Percentiles rank a stretch among this genome's conserved stretches.
These are phyloP conservation scores for Chaetomiaceae sp. DNA, from an alignment of 2,329 filamentous ascomycete species.

Conservation along the genomic window DNA sequence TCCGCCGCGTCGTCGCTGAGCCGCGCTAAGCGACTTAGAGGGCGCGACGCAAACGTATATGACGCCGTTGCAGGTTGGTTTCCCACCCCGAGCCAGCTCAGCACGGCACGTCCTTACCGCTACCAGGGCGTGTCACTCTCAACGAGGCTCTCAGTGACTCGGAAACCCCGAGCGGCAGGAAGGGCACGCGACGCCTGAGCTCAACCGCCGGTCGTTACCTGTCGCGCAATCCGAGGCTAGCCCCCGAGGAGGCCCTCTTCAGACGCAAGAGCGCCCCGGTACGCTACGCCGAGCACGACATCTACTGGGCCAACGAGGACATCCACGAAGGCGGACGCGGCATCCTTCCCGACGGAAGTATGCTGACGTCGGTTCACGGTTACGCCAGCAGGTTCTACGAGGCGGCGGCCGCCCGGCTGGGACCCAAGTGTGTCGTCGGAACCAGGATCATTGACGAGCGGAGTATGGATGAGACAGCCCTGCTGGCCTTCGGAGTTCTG, in stretches of 20 bases:
- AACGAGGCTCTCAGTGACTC: conserved; percentile 26
- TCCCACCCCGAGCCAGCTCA: background rate
- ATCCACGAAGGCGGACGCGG: conserved; percentile 40
- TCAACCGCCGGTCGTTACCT: conserved; percentile 20
- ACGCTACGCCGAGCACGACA: conserved; percentile 64
- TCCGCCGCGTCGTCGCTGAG: background rate
- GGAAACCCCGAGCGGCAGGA: conserved; percentile 3
- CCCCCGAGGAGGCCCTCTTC: conserved; percentile 68
- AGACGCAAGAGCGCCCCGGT: conserved; percentile 56
- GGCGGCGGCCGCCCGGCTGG: conserved; percentile 26
- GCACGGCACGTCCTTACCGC: background rate
- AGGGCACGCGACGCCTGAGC: conserved; percentile 7
- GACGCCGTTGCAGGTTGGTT: conserved; percentile 63
- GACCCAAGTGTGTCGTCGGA: conserved; percentile 16
- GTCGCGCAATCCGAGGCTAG: conserved; percentile 36
- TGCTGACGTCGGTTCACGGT: conserved; percentile 61
- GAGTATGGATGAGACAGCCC: conserved; percentile 72
- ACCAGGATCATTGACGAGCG: conserved; percentile 40
- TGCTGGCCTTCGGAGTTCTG: conserved; percentile 68
- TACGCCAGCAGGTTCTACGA: conserved; percentile 64
- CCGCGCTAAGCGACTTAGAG: conserved; percentile 3
- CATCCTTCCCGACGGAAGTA: conserved; percentile 59
- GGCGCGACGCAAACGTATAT: conserved; percentile 51
- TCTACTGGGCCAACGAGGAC: conserved; percentile 62
- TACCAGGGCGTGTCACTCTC: conserved; percentile 32